Evolutionary conservation across 805 yeast species (phyloP), one percentile per base, ranked within the genome.

Genomic region (Wickerhamomyces subpelliculosus): DNA sequence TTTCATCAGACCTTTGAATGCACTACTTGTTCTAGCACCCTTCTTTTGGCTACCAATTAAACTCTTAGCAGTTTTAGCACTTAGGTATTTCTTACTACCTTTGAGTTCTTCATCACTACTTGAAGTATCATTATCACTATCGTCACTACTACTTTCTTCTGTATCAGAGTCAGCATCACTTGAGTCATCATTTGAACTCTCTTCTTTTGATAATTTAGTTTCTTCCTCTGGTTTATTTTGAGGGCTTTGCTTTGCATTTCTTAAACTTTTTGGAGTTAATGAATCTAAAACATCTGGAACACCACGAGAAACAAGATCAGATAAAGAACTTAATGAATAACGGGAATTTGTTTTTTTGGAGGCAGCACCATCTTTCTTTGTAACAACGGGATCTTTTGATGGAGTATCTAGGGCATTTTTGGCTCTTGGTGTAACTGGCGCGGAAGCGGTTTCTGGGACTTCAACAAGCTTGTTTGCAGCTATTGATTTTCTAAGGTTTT

Each of bases 241-340:
- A 33, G 27, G 9, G 38, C 22, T 9, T 16, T 27, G 19, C 13
- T 29, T 29, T 4, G 22, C n/a, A n/a, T n/a, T 29, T 36, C 52
- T 46, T 22, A 45, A 47, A 18, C 53, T 20, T 18, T 36, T 41
- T 34, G 59, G 59, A 2, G 56, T 46, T 24, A 53, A 42, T 17
- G 64, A 62, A 32, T 78, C 84, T 39, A 67, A 70, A 0, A 80
- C 85, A 17, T 75, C 84, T 2, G 88, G 88, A 11, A 80, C 69
- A 4, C 85, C 87, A 37, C 80, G 65, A n/a, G 70, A 66, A 5
- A 71, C 78, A 41, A 81, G 60, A 42, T 80, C 83, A 4, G 75
- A 70, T 24, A 81, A 57, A 1, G 84, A 73, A 36, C 65, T 63
- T 38, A 76, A 65, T 0, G 80, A 72, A 9, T 60, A 54, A 25